Conservation (phyloP, 2,329 filamentous ascomycete species). For the Elsinoe fawcettii region DNA sequence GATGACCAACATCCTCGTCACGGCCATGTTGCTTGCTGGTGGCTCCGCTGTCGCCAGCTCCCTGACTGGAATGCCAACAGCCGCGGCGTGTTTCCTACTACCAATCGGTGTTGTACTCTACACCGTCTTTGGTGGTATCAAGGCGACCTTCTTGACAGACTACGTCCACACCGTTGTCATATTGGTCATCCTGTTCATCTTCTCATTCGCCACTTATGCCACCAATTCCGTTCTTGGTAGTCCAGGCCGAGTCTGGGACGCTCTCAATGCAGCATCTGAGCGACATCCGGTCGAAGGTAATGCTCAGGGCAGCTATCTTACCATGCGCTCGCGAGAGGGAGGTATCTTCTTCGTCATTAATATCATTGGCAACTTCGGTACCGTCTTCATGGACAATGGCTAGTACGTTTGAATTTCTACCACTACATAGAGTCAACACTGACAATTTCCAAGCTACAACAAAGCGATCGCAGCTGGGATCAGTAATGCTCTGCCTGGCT, state of each 20-base stretch:
- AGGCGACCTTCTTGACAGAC: conserved; percentile 79
- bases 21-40: conserved; percentile 80
- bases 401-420: conserved; percentile 7
- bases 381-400: conserved; percentile 75
- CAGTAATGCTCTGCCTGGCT: conserved; percentile 78
- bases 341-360: conserved; percentile 80
- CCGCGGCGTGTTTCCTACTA: conserved; percentile 75
- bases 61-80: conserved; percentile 66
- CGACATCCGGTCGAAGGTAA: conserved; percentile 73
- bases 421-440: conserved; percentile 4
- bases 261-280: conserved; percentile 59
- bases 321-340: conserved; percentile 73
- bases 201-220: conserved; percentile 74
- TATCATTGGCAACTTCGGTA: conserved; percentile 74
- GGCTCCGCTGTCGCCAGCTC: conserved; percentile 66
- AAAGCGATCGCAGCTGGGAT: conserved; percentile 86
- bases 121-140: conserved; percentile 68
- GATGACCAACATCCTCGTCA: conserved; percentile 72
- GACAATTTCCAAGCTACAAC: conserved; percentile 54
- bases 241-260: conserved; percentile 69
- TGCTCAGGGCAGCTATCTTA: conserved; percentile 72
- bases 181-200: conserved; percentile 76
- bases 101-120: conserved; percentile 76
- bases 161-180: conserved; percentile 82
- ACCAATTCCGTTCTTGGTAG: conserved; percentile 65